These are phyloP conservation scores for Sideroxylon spinosum DNA, from an alignment of 179 eudicot species.

Conservation along the genomic window DNA sequence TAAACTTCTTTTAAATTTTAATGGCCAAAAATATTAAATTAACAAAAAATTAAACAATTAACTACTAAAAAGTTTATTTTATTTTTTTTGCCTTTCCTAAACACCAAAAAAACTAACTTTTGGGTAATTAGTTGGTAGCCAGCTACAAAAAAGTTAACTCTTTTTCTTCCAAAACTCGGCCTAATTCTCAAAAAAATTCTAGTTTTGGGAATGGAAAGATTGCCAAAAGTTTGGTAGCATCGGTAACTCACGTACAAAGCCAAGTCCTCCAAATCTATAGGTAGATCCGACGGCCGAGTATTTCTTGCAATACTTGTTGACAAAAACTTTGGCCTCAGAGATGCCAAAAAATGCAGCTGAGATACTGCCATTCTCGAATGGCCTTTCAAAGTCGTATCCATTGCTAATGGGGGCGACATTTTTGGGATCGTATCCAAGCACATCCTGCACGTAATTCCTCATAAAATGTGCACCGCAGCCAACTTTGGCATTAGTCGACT, in stretches of 20 bases:
- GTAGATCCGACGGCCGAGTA: conserved; percentile 24
- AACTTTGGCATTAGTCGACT: conserved; percentile 25
- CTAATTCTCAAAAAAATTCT: too few species aligned
- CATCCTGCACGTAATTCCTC: conserved; percentile 17
- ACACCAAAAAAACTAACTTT: too few species aligned
- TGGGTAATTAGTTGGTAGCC: too few species aligned
- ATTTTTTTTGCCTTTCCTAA: too few species aligned
- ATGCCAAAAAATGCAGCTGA: conserved; percentile 44
- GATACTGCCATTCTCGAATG: conserved; percentile 33
- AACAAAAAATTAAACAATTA: too few species aligned
- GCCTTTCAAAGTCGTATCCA: conserved; percentile 22
- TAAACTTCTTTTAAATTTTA: too few species aligned
- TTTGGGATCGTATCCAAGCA: conserved; percentile 12
- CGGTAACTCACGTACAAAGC: conserved; percentile 42
- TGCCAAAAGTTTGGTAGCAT: not conserved
- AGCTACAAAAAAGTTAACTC: too few species aligned
- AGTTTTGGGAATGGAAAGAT: not conserved
- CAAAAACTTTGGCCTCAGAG: conserved; percentile 41
- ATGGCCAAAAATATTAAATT: too few species aligned
- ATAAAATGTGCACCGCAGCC: conserved; percentile 40
- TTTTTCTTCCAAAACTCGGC: too few species aligned
- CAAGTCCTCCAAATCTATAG: conserved; percentile 42
- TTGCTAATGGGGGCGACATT: conserved; percentile 23
- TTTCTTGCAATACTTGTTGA: conserved; percentile 24
- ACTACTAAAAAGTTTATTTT: too few species aligned